These are phyloP conservation scores for Lolium rigidum DNA, from an alignment of 176 grass and related monocot genomes.

Conservation along the genomic window DNA sequence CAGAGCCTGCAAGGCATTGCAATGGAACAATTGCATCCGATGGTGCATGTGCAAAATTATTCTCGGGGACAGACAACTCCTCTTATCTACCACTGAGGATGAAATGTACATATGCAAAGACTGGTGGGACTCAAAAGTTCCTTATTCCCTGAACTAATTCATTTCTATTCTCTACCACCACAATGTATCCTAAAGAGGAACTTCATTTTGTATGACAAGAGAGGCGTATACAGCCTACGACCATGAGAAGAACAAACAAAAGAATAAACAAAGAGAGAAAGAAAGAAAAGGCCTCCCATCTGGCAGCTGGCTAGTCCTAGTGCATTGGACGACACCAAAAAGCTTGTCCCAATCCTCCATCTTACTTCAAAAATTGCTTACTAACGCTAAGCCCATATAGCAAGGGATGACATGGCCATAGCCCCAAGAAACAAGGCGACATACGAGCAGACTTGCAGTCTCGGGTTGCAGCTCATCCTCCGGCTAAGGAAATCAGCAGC, in stretches of 20 bases:
- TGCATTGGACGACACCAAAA: background rate
- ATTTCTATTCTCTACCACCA: slow-evolving; percentile 35
- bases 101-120: slow-evolving; percentile 10
- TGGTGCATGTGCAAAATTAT: background rate
- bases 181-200: background rate
- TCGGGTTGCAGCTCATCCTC: slow-evolving; percentile 58
- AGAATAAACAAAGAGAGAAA: slow-evolving; percentile 34
- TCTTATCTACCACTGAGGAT: background rate
- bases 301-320: background rate
- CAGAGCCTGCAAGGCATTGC: background rate
- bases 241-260: slow-evolving; percentile 39
- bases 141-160: slow-evolving; percentile 34
- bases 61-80: background rate
- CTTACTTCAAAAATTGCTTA: background rate
- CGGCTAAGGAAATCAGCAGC: slow-evolving; percentile 75
- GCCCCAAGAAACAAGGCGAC: slow-evolving; percentile 67
- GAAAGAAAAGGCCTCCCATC: background rate
- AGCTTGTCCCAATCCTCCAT: background rate
- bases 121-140: slow-evolving; percentile 10
- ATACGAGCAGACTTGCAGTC: slow-evolving; percentile 63
- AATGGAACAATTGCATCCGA: background rate
- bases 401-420: slow-evolving; percentile 68
- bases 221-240: background rate
- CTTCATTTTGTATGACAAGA: background rate
- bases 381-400: slow-evolving; percentile 65